Base-by-base conservation (phyloP, 345 rosid species). In the Eucalyptus camaldulensis region DNA sequence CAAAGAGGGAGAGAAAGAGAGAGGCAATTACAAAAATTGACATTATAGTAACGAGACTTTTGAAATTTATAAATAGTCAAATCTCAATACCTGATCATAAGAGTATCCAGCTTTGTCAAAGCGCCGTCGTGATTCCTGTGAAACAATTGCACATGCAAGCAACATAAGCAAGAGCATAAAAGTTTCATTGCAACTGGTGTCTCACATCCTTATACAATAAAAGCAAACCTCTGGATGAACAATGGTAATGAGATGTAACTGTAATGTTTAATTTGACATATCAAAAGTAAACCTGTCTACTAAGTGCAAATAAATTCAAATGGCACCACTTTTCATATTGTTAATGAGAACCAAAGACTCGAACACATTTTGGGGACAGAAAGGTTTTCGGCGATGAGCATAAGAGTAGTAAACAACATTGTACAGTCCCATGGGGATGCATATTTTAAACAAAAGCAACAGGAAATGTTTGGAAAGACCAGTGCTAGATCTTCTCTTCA, bases 91-190 rank as follows among this genome's bases (percentile, higher is more conserved):
- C 98, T 95, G 99, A 93, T 96, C 97, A 89, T 95, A 97, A 89
- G 93, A 91, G 90, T 92, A 89, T 51, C 88, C 87, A 72, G 97
- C 94, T 91, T 94, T 95, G 90, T 95, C 94, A 91, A 94, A 94
- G 85, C 94, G 96, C 56, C 90, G 93, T 27, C 96, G 97, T 54
- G 97, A 95, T 89, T 97, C 99, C 99, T 96, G 93, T 86, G 92
- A 89, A 80, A 80, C 58, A 86, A 87, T 58, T 56, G 69, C 40
- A 88, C 56, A 89, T 81, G 60, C 22, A 88, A 19, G 76, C 86
- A 27, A 85, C 31, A 85, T n/a, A 60, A 83, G 56, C 58, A 86
- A 86, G 43, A 86, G 37, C 43, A 29, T 14, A 86, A 54, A 53
- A 53, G 31, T 49, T 53, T 49, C 25, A 21, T 54, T 54, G n/a